These are phyloP conservation scores for Clavispora carvajalis DNA, from an alignment of 805 yeast species.

Conservation along the genomic window DNA sequence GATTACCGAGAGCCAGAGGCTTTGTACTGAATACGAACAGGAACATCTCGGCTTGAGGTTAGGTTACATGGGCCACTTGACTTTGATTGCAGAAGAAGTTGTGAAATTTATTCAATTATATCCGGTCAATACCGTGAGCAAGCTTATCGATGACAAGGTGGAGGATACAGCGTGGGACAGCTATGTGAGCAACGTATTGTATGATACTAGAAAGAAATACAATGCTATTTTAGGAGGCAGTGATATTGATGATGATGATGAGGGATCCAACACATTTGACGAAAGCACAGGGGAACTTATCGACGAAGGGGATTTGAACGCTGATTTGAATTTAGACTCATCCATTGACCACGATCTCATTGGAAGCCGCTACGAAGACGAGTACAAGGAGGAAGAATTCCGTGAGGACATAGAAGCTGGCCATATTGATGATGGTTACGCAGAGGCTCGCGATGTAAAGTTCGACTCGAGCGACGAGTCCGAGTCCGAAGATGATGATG, in stretches of 20 bases:
- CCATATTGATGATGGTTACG: conserved; percentile 8
- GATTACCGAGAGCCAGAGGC: conserved; percentile 42
- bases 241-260: conserved; percentile 39
- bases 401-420: conserved; percentile 12
- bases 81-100: conserved; percentile 28
- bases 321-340: conserved; percentile 27
- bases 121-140: conserved; percentile 34
- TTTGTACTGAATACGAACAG: conserved; percentile 22
- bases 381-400: conserved; percentile 19
- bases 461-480: conserved; percentile 23
- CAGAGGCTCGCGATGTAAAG: neutral
- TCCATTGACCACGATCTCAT: conserved; percentile 25
- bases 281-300: conserved; percentile 36
- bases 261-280: conserved; percentile 16
- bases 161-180: conserved; percentile 61
- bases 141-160: conserved; percentile 32
- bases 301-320: conserved; percentile 27
- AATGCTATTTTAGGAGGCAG: conserved; percentile 88
- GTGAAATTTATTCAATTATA: conserved; percentile 31
- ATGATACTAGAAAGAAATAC: conserved; percentile 88
- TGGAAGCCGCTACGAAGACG: conserved; percentile 22
- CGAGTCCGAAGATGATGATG: conserved; percentile 40
- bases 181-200: conserved; percentile 76
- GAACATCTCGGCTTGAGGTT: conserved; percentile 23
- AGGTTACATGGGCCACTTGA: conserved; percentile 29